Percentiles rank a stretch among this genome's conserved stretches.
phyloP scores from a whole-genome alignment of 148 eudicot species.

The Talinum fruticosum region DNA sequence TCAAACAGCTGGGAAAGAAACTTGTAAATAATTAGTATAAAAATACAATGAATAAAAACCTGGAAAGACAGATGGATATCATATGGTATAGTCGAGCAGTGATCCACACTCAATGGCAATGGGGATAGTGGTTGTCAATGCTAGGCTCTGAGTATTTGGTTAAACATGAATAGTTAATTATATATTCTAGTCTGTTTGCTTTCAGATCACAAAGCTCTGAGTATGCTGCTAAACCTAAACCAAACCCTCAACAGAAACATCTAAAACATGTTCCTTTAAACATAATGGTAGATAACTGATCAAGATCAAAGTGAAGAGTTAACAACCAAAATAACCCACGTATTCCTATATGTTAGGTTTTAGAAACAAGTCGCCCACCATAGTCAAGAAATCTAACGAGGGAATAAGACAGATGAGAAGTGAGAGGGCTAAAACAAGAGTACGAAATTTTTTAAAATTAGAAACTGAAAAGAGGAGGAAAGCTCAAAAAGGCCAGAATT shows the following conservation, averaged over 20 bases:
- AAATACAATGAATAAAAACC: too few relatives aligned
- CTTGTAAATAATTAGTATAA: neutral
- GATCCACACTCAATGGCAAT: neutral
- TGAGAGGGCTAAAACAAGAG: constrained; percentile 3
- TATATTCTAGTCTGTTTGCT: too few relatives aligned
- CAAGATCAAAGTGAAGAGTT: neutral
- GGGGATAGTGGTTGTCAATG: neutral
- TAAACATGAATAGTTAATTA: too few relatives aligned
- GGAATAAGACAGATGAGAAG: neutral
- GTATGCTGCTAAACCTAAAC: too few relatives aligned
- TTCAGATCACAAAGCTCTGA: too few relatives aligned
- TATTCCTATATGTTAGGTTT: constrained; percentile 45
- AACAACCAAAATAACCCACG: constrained; percentile 18
- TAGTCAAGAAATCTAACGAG: neutral
- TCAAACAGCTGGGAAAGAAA: neutral
- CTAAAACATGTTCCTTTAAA: too few relatives aligned
- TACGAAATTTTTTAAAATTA: neutral
- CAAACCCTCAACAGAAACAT: too few relatives aligned
- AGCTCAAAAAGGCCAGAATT: neutral
- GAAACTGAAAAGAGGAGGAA: neutral
- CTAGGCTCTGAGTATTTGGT: neutral
- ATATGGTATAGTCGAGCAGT: neutral
- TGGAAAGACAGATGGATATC: neutral
- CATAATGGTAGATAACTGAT: neutral
- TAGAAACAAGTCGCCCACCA: constrained; percentile 39